These are phyloP conservation scores for maize (Zea mays) DNA, from an alignment of 176 grass and related monocot genomes.

Conservation along the genomic window DNA sequence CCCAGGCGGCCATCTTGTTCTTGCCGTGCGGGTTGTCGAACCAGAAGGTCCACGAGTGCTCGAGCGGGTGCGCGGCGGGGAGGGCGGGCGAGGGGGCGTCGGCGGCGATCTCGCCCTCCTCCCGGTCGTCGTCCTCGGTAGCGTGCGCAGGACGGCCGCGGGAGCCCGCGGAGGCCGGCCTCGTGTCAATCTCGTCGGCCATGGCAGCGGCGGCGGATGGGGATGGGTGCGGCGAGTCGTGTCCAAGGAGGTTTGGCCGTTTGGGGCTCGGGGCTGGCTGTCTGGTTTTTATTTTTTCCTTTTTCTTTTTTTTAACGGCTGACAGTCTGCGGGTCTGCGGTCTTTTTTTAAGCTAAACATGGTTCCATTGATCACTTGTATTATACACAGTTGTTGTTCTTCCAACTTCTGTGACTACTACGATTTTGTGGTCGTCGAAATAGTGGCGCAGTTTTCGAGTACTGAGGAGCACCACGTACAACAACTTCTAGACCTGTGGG, in stretches of 20 bases:
- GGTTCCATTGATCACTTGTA: too few species aligned
- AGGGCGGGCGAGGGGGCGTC: slow-evolving; percentile 22
- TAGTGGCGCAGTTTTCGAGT: too few species aligned
- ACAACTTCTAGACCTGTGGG: too few species aligned
- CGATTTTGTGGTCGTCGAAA: too few species aligned
- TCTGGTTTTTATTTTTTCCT: too few species aligned
- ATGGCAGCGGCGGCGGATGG: neutral
- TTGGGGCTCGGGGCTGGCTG: too few species aligned
- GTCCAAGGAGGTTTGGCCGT: too few species aligned
- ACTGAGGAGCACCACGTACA: too few species aligned
- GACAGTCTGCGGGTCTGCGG: slow-evolving; percentile 1
- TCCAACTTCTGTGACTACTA: too few species aligned
- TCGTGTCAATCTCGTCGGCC: slow-evolving; percentile 48
- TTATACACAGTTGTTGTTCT: too few species aligned
- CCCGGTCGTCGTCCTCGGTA: slow-evolving; percentile 53
- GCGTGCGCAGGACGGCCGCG: slow-evolving; percentile 19
- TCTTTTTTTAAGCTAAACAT: too few species aligned
- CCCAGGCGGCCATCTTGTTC: slow-evolving; percentile 57
- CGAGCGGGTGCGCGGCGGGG: slow-evolving; percentile 55
- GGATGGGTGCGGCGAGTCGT: too few species aligned
- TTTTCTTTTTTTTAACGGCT: neutral
- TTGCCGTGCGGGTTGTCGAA: slow-evolving; percentile 85
- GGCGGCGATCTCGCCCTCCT: slow-evolving; percentile 90
- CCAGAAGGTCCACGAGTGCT: slow-evolving; percentile 95
- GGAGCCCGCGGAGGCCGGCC: slow-evolving; percentile 34